Evolutionary conservation across 805 yeast genomes (phyloP).

Genomic region (Wickerhamiella domercqiae): DNA sequence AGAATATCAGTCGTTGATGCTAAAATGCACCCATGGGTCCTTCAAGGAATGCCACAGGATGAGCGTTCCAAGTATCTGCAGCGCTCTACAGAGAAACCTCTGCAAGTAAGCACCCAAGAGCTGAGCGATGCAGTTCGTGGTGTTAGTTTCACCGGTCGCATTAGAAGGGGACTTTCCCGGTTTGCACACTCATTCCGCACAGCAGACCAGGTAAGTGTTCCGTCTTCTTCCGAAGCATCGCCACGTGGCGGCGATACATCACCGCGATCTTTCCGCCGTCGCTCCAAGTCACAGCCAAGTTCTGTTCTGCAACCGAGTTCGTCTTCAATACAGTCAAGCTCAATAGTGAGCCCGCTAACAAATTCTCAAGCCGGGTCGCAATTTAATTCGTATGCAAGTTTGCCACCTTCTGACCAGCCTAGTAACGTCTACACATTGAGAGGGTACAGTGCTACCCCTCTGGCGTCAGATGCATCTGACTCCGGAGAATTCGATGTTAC

Average conservation of each 20-base stretch:
- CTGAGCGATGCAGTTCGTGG: slow-evolving; percentile 68
- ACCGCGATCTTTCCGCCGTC: background rate
- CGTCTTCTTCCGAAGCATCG: background rate
- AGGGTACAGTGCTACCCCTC: no score
- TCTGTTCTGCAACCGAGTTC: background rate
- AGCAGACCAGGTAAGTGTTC: background rate
- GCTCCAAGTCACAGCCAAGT: background rate
- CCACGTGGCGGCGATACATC: background rate
- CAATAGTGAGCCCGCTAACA: background rate
- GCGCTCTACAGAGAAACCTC: slow-evolving; percentile 23
- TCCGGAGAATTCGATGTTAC: background rate
- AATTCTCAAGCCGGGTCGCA: background rate
- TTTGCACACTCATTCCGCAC: slow-evolving; percentile 11
- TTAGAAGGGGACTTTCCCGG: slow-evolving; percentile 32
- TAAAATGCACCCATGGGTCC: slow-evolving; percentile 59
- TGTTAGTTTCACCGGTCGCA: slow-evolving; percentile 40
- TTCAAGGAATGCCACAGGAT: slow-evolving; percentile 27
- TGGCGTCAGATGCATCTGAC: no score
- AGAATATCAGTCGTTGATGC: slow-evolving; percentile 60
- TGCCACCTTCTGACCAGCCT: background rate
- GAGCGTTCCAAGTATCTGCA: slow-evolving; percentile 21
- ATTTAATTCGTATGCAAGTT: background rate
- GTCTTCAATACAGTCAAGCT: background rate
- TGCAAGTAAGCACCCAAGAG: slow-evolving; percentile 51
- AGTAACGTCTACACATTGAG: no score